Evolutionary conservation across 768 basidiomycete species (phyloP), one percentile per base, ranked within the genome.

Genomic region (Clitopilus hobsonii): DNA sequence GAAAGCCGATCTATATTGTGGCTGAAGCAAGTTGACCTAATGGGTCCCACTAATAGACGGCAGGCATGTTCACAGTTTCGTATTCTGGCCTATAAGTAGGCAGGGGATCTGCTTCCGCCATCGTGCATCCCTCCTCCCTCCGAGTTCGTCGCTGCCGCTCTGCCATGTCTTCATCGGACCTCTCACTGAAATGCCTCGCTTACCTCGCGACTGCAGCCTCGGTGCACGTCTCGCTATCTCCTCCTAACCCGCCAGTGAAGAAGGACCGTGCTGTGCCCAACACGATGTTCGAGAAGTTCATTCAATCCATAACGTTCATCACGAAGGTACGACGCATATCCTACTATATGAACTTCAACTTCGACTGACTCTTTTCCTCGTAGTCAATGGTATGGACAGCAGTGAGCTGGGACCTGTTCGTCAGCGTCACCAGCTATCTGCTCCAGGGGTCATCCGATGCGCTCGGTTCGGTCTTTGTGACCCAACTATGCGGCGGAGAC

Each of bases 221-320:
- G 6, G 71, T 73, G 10, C 71, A 75, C 49, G 47, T 69, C 26
- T 74, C 73, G 1, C 61, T 74, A 13, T 73, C 72, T 1, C 71
- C 74, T 5, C 72, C 74, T 18, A 74, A 75, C 47, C 72, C 71
- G 20, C 71, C 74, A 0, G 68, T 71, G 16, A 67, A 69, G 54
- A 60, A 70, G 8, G 71, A 73, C 58, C 65, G 68, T 41, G 49
- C 54, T n/a, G 68, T 64, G 18, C 68, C 63, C 16, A 58, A 68
- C 38, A 66, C 70, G 3, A 56, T 72, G 11, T 74, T 74, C 51
- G 72, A 74, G 59, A 63, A 63, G 24, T 64, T 71, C 38, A 67
- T 75, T 7, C 71, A 71, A 51, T 69, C 67, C 22, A 64, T 73
- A 27, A 73, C 71, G 24, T 71, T 67, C 56, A 68, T 68, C 53